phyloP scores from a whole-genome alignment of 1,139 yeast species.

The Geotrichum carabidarum region DNA sequence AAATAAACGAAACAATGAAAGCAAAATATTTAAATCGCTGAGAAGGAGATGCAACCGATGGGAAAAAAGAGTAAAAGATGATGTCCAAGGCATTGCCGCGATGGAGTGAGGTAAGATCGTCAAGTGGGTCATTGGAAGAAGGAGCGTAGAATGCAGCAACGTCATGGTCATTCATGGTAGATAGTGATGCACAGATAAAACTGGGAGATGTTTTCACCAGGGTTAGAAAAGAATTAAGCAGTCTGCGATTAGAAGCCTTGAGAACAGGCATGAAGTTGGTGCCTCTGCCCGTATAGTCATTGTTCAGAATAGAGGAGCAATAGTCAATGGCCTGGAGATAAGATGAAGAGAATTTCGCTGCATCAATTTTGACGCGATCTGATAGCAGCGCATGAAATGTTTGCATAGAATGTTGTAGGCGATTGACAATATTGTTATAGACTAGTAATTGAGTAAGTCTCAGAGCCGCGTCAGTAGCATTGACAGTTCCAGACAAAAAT shows the following conservation, averaged over 20 bases:
- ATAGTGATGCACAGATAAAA: slow-evolving; percentile 34
- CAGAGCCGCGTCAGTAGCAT: slow-evolving; percentile 24
- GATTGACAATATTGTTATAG: slow-evolving; percentile 26
- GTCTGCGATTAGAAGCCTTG: slow-evolving; percentile 29
- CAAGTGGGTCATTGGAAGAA: slow-evolving; percentile 26
- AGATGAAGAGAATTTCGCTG: slow-evolving; percentile 27
- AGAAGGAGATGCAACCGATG: slow-evolving; percentile 25
- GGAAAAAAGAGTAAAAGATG: slow-evolving; percentile 33
- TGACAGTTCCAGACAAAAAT: slow-evolving; percentile 20
- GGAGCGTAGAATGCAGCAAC: slow-evolving; percentile 25
- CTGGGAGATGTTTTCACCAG: slow-evolving; percentile 37
- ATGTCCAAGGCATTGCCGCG: slow-evolving; percentile 34
- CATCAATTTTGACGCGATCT: slow-evolving; percentile 22
- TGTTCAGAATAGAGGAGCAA: slow-evolving; percentile 25
- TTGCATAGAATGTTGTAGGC: slow-evolving; percentile 26
- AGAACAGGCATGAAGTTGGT: slow-evolving; percentile 24
- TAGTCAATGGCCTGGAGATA: slow-evolving; percentile 30
- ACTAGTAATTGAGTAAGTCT: slow-evolving; percentile 27
- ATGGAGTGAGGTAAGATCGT: slow-evolving; percentile 28
- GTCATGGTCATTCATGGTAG: slow-evolving; percentile 29
- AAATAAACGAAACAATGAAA: slow-evolving; percentile 27
- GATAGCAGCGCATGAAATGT: slow-evolving; percentile 22
- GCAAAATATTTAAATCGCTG: slow-evolving; percentile 35
- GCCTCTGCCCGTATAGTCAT: slow-evolving; percentile 21
- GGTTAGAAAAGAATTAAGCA: slow-evolving; percentile 35